Conservation (phyloP, 2,329 filamentous ascomycete genomes). For the Magnaporthiopsis rhizophila region DNA sequence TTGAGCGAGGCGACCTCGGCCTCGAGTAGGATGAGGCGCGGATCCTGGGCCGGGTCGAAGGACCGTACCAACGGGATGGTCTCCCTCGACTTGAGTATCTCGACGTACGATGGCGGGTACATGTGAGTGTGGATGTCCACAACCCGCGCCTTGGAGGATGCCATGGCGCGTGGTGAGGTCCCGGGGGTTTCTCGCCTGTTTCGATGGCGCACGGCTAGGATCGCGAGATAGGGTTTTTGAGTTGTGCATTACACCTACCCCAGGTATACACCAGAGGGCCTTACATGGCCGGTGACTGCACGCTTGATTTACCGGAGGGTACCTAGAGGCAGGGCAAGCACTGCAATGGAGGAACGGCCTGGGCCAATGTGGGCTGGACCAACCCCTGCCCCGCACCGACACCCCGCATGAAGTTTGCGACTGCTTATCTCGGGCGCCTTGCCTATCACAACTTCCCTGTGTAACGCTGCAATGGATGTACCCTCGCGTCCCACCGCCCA, state of each 20-base stretch:
- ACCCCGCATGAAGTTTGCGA: not conserved
- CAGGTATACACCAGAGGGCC: not conserved
- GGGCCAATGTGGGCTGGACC: not conserved
- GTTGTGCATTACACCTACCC: not conserved
- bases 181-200: not conserved
- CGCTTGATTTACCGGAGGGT: not conserved
- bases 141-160: constrained; percentile 22
- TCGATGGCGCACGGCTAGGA: too few species aligned
- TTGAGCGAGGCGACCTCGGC: constrained; percentile 37
- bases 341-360: not conserved
- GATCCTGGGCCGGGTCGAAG: constrained; percentile 44
- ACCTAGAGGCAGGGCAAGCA: not conserved
- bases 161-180: constrained; percentile 5
- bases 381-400: not conserved
- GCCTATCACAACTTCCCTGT: not conserved
- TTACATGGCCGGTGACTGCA: not conserved
- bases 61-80: constrained; percentile 64
- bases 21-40: constrained; percentile 59
- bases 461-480: too few species aligned
- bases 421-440: not conserved
- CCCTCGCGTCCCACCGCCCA: too few species aligned
- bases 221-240: not conserved
- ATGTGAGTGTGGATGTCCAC: constrained; percentile 65
- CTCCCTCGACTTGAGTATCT: constrained; percentile 48
- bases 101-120: constrained; percentile 57